Conservation (phyloP, 139 green algal species). For the Auxenochlorella pyrenoidosa region DNA sequence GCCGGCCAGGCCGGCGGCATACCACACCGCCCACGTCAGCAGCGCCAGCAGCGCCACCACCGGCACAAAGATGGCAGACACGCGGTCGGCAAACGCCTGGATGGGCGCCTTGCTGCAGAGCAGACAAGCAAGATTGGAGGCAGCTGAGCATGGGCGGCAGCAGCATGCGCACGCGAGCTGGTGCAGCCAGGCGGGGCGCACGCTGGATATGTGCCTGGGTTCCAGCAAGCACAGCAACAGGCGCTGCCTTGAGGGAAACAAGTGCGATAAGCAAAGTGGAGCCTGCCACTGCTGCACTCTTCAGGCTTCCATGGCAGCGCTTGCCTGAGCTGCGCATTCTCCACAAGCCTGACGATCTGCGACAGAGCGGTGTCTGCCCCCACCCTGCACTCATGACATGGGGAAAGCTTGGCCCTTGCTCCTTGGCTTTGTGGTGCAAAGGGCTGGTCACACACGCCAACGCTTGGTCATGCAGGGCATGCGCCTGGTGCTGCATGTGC, state of each 20-base stretch:
- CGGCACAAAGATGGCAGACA: constrained; percentile 92
- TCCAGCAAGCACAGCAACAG: not conserved
- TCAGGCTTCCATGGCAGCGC: not conserved
- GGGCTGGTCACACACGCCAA: no score
- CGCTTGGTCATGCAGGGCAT: no score
- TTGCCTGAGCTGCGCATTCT: constrained; percentile 87
- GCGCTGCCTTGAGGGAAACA: not conserved
- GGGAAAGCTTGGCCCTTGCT: no score
- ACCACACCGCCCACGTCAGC: constrained; percentile 86
- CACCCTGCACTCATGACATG: constrained; percentile 63
- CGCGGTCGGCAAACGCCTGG: constrained; percentile 87
- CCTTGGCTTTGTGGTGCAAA: no score
- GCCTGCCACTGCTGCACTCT: no score
- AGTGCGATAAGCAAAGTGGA: no score
- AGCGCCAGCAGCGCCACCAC: constrained; percentile 83
- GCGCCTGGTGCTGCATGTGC: not conserved
- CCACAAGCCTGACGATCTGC: constrained; percentile 96
- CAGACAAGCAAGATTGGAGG: not conserved
- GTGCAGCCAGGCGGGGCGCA: not conserved
- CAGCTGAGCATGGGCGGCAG: not conserved
- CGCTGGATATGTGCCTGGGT: not conserved
- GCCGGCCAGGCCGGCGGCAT: constrained; percentile 58
- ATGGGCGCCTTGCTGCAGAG: constrained; percentile 90
- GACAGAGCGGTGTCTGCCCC: constrained; percentile 85
- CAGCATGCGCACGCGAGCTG: no score